Evolutionary conservation across 805 yeast species (phyloP), one percentile per base, ranked within the genome.

Genomic region (Jamesozyma spencerorum): DNA sequence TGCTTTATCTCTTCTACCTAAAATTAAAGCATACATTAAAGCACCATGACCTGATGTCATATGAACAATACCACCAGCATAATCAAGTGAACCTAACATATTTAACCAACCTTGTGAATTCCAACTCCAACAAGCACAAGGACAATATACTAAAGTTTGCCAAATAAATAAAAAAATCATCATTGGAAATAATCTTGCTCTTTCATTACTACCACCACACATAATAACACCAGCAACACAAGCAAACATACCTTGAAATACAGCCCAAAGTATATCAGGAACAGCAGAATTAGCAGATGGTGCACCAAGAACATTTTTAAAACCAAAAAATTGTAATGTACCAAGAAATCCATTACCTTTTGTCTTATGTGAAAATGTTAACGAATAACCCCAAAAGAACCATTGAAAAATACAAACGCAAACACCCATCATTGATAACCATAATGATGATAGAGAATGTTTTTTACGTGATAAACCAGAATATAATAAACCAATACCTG

Each of bases 21-120:
- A 74, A 47, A 85, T 68, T 41, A 92, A 72, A 22, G 98, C 94
- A 62, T 90, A 90, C 43, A 96, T 90, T 48, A 92, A 71, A 38
- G 97, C 97, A 61, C 94, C 94, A 51, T 80, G 84, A 52, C 98
- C 98, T 29, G 95, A 84, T 53, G 87, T 69, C 68, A 85, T 85
- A 68, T 92, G 98, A 45, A 92, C 97, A 46, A 97, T 96, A 59
- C 97, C 97, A 59, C 98, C 98, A 18, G 98, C 98, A 59, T 85
- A 92, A 69, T 92, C 98, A 46, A 86, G 74, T 29, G 88, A 81
- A 49, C 97, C 97, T 40, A 90, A 71, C 36, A 65, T 64, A 41
- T 71, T 74, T 49, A 90, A 72, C 98, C 97, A 92, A 39, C 98
- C 98, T 43, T 74, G 74, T 19, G 81, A 75, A 63, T 90, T 90